Evolutionary conservation across 1,284 basidiomycete genomes (phyloP), one percentile per base, ranked within the genome.

Genomic region (Apiotrichum gracile): DNA sequence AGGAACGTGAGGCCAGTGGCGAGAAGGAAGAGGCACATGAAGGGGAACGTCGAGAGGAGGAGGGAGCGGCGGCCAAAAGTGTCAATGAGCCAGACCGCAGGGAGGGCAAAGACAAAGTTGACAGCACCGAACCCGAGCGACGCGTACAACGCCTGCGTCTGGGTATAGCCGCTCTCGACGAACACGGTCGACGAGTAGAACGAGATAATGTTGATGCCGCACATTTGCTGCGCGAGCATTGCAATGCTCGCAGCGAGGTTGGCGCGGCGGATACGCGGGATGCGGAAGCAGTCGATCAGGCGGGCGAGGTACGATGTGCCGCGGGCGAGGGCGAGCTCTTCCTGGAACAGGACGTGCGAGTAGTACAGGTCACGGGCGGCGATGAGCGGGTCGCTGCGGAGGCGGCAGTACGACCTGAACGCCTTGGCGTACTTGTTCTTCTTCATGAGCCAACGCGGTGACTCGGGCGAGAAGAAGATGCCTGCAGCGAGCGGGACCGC

Each of bases 401-500:
- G 79, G 12, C 82, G 79, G 25, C 76, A 72, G 21, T 91, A 78
- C 2, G 86, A 83, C 5, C 79, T 62, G 67, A 80, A 87, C 0
- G 87, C 88, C 40, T 85, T 74, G 7, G 74, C 71, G 63, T 87
- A 84, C 17, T 82, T 80, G 24, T 81, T 81, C 65, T 87, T 85
- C 55, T 78, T 78, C 67, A 88, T 82, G 29, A 86, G 76, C 87
- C 87, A 89, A 69, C 85, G 81, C 4, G 86, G 85, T 1, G 82
- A 84, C 69, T 75, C 68, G 66, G 68, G 67, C 83, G 65, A 82
- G 82, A 40, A 17, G 39, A n/a, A 40, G 39, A 40, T 31, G 31
- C 82, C 5, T 78, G 83, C 46, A 54, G 64, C 54, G 25, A 75
- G 64, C 0, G 68, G 65, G 7, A 77, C 38, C 14, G 76, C 75